Evolutionary conservation across 306 rosid species (phyloP), one percentile per base, ranked within the genome.

Genomic region (Vicia villosa): DNA sequence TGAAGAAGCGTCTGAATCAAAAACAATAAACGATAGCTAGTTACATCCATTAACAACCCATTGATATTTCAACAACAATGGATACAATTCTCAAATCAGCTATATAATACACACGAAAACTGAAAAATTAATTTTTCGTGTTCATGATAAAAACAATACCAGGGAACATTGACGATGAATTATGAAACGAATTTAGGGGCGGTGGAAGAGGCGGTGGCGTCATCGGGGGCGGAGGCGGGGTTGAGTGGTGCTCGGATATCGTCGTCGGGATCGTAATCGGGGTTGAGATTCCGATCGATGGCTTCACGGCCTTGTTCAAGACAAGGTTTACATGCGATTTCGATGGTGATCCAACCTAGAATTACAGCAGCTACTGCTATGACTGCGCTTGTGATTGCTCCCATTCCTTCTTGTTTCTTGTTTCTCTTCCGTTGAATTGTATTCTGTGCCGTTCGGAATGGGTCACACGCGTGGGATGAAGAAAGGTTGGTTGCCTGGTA

Each of bases 311-410:
- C 99, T 68, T 68, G 72, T 2, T 91, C 87, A 0, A 91, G 97
- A 46, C 97, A 94, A 1, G 99, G 97, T 47, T 94, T 91, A 77
- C 99, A 94, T 3, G 99, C 96, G 57, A 91, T 85, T 82, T 94
- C 97, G 11, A 94, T 88, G 57, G 98, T 70, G 74, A 88, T 83
- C 96, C 97, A 93, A 15, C 98, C 96, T 2, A 90, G 76, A 28
- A 86, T 11, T 46, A 93, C 89, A 13, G 72, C 98, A 1, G 67
- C 98, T 46, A 93, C 92, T 16, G 97, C 99, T 67, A 94, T 85
- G 80, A 79, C 89, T 43, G 97, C 90, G 47, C 82, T 75, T 37
- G 95, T 88, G 12, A 94, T 82, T 8, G 97, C 97, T 6, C 83
- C 99, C 99, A 94, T 91, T 1, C 6, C 28, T 30, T 0, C 26